Evolutionary conservation across 139 green algal genomes (phyloP).

Genomic region (Haematococcus lacustris): DNA sequence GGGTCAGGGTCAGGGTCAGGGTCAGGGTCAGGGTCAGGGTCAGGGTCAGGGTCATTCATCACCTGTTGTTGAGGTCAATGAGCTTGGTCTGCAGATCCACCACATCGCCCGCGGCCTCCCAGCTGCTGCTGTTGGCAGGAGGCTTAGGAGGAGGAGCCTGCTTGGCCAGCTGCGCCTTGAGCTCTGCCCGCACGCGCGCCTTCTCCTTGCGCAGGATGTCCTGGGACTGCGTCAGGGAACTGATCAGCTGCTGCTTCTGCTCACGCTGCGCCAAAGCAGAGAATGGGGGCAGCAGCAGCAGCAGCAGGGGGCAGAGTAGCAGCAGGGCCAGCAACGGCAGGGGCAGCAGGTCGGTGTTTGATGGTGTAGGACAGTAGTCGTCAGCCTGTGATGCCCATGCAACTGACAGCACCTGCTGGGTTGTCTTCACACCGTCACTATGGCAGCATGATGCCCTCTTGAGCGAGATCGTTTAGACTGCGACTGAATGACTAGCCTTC

Average conservation of each 20-base stretch:
- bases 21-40: background rate
- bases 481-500: too few species aligned
- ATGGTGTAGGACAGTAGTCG: too few species aligned
- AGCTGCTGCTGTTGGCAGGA: background rate
- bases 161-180: background rate
- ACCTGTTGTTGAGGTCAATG: conserved; percentile 6
- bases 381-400: too few species aligned
- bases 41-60: background rate
- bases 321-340: too few species aligned
- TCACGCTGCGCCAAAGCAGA: too few species aligned
- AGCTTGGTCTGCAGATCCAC: conserved; percentile 12
- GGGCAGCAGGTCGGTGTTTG: too few species aligned
- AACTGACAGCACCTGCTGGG: too few species aligned
- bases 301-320: too few species aligned
- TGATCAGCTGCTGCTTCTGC: conserved; percentile 7
- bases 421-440: too few species aligned
- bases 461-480: too few species aligned
- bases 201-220: conserved; percentile 26
- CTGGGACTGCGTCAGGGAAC: conserved; percentile 8
- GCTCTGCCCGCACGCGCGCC: conserved; percentile 10
- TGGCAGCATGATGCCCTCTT: too few species aligned
- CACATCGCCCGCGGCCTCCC: conserved; percentile 2
- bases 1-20: background rate
- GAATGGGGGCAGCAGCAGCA: too few species aligned
- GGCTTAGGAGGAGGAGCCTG: background rate